Conservation (phyloP, 805 yeast genomes). For the Metschnikowia amazonensis region DNA sequence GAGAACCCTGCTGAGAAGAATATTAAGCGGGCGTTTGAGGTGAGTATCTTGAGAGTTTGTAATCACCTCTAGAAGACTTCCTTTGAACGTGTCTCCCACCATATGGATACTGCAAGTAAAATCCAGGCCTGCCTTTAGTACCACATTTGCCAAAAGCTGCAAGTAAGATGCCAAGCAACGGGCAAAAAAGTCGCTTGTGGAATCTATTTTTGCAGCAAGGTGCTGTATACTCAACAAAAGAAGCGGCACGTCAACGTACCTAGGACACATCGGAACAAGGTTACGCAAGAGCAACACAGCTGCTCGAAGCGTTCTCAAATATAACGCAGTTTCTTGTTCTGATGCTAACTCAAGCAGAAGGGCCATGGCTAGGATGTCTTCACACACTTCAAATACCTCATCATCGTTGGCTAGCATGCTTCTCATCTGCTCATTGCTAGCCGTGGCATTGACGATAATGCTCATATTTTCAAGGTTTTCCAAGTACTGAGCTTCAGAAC, state of each 20-base stretch:
- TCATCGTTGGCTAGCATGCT: constrained; percentile 1
- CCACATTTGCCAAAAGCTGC: constrained; percentile 15
- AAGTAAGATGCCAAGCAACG: constrained; percentile 12
- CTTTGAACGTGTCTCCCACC: constrained; percentile 7
- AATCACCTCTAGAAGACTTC: constrained; percentile 1
- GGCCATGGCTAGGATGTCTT: constrained; percentile 10
- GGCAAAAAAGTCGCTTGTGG: constrained; percentile 1
- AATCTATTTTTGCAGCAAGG: constrained; percentile 3
- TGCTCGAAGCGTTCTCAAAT: constrained; percentile 43
- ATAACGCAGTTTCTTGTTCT: constrained; percentile 4
- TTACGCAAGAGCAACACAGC: constrained; percentile 47
- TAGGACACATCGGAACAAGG: constrained; percentile 29
- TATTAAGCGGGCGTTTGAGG: constrained; percentile 9
- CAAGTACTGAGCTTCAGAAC: not conserved
- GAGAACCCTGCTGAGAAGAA: constrained; percentile 6
- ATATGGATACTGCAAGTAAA: constrained; percentile 1
- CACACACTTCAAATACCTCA: constrained; percentile 6
- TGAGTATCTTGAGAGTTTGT: not conserved
- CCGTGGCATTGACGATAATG: constrained; percentile 2
- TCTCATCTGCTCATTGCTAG: constrained; percentile 1
- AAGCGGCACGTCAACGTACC: constrained; percentile 5
- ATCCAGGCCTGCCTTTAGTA: constrained; percentile 1
- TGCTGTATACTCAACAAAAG: constrained; percentile 10
- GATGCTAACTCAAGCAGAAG: constrained; percentile 6
- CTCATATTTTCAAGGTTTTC: constrained; percentile 1